Evolutionary conservation across 2,329 filamentous ascomycete species (phyloP).

Genomic region (Colletotrichum siamense): DNA sequence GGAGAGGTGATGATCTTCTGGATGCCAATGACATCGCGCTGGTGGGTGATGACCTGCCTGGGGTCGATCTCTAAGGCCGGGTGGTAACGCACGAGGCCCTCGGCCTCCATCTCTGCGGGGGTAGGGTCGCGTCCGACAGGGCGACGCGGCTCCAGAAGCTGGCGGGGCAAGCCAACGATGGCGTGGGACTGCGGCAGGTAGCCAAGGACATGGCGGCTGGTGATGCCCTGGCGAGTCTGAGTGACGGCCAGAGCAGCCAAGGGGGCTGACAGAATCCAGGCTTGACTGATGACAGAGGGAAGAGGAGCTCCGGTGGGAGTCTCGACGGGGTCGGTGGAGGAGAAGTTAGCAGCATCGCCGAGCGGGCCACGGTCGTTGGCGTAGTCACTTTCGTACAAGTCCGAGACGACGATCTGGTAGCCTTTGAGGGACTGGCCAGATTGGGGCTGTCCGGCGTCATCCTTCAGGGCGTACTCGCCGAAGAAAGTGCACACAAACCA

Average conservation of each 20-base stretch:
- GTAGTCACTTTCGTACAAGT: slow-evolving; percentile 86
- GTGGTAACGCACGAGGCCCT: slow-evolving; percentile 79
- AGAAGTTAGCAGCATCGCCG: slow-evolving; percentile 73
- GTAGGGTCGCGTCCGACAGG: slow-evolving; percentile 86
- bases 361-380: slow-evolving; percentile 86
- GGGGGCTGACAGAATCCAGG: slow-evolving; percentile 81
- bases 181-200: slow-evolving; percentile 76
- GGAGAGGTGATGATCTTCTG: slow-evolving; percentile 75
- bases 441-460: slow-evolving; percentile 40
- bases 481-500: slow-evolving; percentile 91
- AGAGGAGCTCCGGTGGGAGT: slow-evolving; percentile 60
- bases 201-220: slow-evolving; percentile 80
- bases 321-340: slow-evolving; percentile 73
- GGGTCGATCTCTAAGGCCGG: slow-evolving; percentile 85
- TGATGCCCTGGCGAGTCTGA: slow-evolving; percentile 91
- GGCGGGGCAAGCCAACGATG: slow-evolving; percentile 80
- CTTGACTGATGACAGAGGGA: slow-evolving; percentile 80
- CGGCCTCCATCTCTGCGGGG: slow-evolving; percentile 74
- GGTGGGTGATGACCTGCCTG: slow-evolving; percentile 79
- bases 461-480: slow-evolving; percentile 62
- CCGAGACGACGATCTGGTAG: slow-evolving; percentile 83
- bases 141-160: slow-evolving; percentile 82
- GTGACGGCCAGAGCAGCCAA: slow-evolving; percentile 83
- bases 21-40: slow-evolving; percentile 80
- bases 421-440: slow-evolving; percentile 71